Base-by-base conservation (phyloP, 2,329 filamentous ascomycete species). In the Hyphodiscus sp. region DNA sequence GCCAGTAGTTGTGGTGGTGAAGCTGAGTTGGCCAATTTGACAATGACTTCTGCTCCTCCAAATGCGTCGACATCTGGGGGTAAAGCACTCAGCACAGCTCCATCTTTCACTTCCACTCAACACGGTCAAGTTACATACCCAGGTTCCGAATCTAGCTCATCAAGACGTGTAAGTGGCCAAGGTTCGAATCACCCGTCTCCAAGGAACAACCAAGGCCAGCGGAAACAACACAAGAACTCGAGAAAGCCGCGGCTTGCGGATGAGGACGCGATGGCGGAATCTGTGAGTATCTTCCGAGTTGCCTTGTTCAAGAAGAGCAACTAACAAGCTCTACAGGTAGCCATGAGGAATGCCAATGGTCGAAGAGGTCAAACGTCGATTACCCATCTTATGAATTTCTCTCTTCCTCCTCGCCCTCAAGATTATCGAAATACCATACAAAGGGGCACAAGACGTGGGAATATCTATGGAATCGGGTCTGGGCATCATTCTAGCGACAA, bases 361-460 rank as follows among this genome's bases (percentile, higher is more conserved):
- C 86, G 94, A 55, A 89, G 94, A 65, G 94, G 94, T 51, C 92
- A 96, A 71, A 96, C 91, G 51, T 95, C 89, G 65, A 99, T 99
- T 68, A 97, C 94, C 42, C 94, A 99, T 71, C 75, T 99, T 53
- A 88, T 99, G 78, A 92, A 92, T 74, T 95, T 96, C 71, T 84
- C 87, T 45, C 76, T 90, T 19, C 88, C 91, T 20, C 84, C 87
- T 43, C 82, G 89, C 47, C 86, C 86, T 20, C 81, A 85, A 56
- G 78, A 78, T 63, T 59, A 66, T 42, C 61, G 63, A 46, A 79
- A 82, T 62, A 75, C 76, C 49, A 69, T 74, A 53, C 73, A 77
- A 52, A 70, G 76, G 60, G 70, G 74, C 48, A 73, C 77, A 57
- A 74, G 77, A 41, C 79, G 87, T 51, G 87, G 89, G 69, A 83